Percentiles rank a stretch among this genome's conserved stretches.
phyloP scores from a whole-genome alignment of 2,329 filamentous ascomycete species.

The Dothideomycetes sp. region DNA sequence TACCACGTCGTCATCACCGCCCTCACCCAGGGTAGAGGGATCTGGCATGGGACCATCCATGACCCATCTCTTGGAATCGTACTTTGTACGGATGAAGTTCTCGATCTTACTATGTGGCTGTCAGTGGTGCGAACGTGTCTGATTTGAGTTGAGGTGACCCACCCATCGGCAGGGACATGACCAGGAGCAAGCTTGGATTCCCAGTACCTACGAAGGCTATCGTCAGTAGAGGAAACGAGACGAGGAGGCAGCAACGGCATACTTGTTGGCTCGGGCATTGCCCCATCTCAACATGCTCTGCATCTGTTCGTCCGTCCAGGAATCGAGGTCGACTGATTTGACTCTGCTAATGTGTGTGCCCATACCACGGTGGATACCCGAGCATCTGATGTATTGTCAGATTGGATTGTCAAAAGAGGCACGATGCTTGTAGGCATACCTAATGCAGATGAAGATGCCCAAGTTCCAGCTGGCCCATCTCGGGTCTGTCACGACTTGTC shows the following conservation, averaged over 20 bases:
- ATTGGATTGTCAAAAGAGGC: no score
- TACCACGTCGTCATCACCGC: conserved; percentile 61
- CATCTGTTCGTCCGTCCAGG: conserved; percentile 97
- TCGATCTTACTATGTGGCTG: conserved; percentile 66
- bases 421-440: conserved; percentile 37
- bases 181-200: conserved; percentile 86
- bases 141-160: conserved; percentile 21
- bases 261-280: conserved; percentile 93
- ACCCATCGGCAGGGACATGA: conserved; percentile 84
- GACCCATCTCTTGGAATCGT: conserved; percentile 97
- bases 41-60: conserved; percentile 96
- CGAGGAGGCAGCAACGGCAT: conserved; percentile 19
- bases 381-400: conserved; percentile 49
- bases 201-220: conserved; percentile 55
- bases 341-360: conserved; percentile 97
- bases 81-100: conserved; percentile 99
- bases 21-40: conserved; percentile 71
- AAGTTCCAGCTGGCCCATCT: conserved; percentile 99
- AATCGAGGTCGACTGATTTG: conserved; percentile 94
- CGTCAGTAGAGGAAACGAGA: no score
- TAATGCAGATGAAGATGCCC: conserved; percentile 94
- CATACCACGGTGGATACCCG: conserved; percentile 97
- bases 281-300: conserved; percentile 93
- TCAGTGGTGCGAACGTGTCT: conserved; percentile 3
- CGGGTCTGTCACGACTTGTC: conserved; percentile 55